These are phyloP conservation scores for Aspergillus spinulosporus DNA, from an alignment of 2,329 filamentous ascomycete species.

Conservation along the genomic window DNA sequence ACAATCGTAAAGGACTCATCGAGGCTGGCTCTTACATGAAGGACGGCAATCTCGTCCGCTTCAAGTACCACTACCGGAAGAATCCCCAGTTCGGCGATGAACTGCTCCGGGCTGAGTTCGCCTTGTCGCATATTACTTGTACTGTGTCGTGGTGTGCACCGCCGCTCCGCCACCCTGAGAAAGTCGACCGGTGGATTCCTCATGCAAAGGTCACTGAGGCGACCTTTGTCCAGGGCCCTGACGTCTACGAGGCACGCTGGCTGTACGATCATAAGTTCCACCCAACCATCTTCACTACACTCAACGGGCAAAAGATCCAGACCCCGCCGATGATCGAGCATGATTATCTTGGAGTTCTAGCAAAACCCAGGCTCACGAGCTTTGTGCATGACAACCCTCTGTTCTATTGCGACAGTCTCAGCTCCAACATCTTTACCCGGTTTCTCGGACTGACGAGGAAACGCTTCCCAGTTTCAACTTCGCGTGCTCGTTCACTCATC, in stretches of 20 bases:
- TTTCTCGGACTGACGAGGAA: conserved; percentile 37
- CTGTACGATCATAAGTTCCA: conserved; percentile 53
- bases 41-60: conserved; percentile 54
- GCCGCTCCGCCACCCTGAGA: conserved; percentile 51
- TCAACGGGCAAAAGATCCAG: conserved; percentile 53
- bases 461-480: conserved; percentile 47
- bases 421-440: conserved; percentile 35
- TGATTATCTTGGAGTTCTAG: conserved; percentile 46
- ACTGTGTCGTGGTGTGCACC: conserved; percentile 58
- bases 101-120: conserved; percentile 57
- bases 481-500: conserved; percentile 50
- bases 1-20: conserved; percentile 55
- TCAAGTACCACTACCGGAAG: conserved; percentile 58
- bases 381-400: conserved; percentile 56
- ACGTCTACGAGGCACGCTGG: conserved; percentile 55
- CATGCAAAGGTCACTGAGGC: conserved; percentile 57
- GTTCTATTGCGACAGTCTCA: conserved; percentile 47
- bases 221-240: conserved; percentile 54
- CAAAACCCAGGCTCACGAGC: conserved; percentile 45
- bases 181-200: conserved; percentile 57
- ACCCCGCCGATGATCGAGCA: conserved; percentile 58
- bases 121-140: conserved; percentile 54
- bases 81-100: conserved; percentile 56
- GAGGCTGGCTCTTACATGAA: conserved; percentile 56
- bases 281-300: conserved; percentile 48